Evolutionary conservation across 2,329 filamentous ascomycete species (phyloP), one percentile per base, ranked within the genome.

Genomic region (Talaromyces marneffei): DNA sequence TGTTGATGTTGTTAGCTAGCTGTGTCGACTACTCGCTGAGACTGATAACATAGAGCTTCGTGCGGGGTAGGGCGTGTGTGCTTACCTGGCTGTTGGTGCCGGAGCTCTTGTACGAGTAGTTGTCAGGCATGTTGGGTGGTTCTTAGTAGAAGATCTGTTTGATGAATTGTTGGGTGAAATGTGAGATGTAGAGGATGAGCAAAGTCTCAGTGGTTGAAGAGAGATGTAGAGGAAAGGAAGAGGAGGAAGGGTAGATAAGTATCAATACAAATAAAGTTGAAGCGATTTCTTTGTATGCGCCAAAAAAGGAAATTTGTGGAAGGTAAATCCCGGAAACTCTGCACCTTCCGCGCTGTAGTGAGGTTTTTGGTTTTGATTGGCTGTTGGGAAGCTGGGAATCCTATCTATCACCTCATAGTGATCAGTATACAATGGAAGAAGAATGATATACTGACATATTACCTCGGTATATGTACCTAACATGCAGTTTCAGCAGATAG

Each of bases 31-130:
- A n/a, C n/a, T n/a, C n/a, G n/a, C 6, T 27, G 25, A 48, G 27
- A 46, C 14, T 33, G 33, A 33, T 35, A n/a, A n/a, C 4, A n/a
- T 8, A 40, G 20, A 54, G 46, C 25, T 29, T 8, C 16, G 4
- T 54, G 20, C 7, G 50, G 50, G 50, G 33, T 16, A 54, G 10
- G n/a, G 37, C 8, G 16, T 39, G 37, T 5, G 10, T 18, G 65
- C 71, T 63, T 75, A 86, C 86, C 79, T 86, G 79, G 73, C 73
- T 83, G 76, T 89, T 89, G 72, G 82, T 86, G 70, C 87, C 87
- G 60, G 73, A 77, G 63, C 73, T 69, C 29, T 67, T 80, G 65
- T 75, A 67, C 20, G 67, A 69, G 69, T 80, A 82, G 44, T 29
- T 39, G 18, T 60, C 50, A 57, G 61, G 57, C 61, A 63, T 63